phyloP scores from a whole-genome alignment of 352 stramenopile species.

The Chrysophaeum taylorii region DNA sequence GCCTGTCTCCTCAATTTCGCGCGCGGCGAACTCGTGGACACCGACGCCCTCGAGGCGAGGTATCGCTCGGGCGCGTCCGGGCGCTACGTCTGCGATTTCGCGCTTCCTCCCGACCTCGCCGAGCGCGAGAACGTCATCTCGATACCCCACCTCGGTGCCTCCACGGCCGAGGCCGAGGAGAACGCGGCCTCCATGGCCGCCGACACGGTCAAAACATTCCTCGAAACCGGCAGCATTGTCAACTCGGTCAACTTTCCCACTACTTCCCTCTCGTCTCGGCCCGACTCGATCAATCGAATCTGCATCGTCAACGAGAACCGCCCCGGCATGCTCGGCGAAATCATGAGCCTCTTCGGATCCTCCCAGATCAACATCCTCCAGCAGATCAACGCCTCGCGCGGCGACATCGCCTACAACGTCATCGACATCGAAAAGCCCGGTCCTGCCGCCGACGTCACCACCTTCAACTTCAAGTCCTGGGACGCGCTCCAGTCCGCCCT shows the following conservation, averaged over 20 bases:
- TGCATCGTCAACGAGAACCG: constrained; percentile 85
- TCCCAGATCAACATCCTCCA: constrained; percentile 83
- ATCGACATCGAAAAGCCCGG: constrained; percentile 43
- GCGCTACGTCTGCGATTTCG: constrained; percentile 63
- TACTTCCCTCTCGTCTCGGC: constrained; percentile 66
- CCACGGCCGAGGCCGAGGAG: constrained; percentile 82
- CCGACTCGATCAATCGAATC: constrained; percentile 73
- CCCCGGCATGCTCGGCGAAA: constrained; percentile 78
- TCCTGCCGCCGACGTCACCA: not conserved
- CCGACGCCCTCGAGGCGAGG: constrained; percentile 64
- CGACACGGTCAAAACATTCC: constrained; percentile 68
- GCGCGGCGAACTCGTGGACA: constrained; percentile 81
- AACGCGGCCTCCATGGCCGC: constrained; percentile 59
- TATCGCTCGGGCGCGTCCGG: constrained; percentile 54
- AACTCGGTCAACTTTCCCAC: constrained; percentile 88
- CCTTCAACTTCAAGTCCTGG: not conserved
- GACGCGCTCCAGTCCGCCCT: not conserved
- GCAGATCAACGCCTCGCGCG: constrained; percentile 58
- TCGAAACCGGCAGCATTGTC: constrained; percentile 76
- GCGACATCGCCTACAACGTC: constrained; percentile 62
- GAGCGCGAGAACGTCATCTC: constrained; percentile 63
- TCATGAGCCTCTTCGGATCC: constrained; percentile 78
- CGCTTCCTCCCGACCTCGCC: constrained; percentile 64
- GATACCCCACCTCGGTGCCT: constrained; percentile 84
- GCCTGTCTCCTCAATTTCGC: constrained; percentile 85